Conservation (phyloP, 2,329 filamentous ascomycete species). For the Cladosporium sp. region DNA sequence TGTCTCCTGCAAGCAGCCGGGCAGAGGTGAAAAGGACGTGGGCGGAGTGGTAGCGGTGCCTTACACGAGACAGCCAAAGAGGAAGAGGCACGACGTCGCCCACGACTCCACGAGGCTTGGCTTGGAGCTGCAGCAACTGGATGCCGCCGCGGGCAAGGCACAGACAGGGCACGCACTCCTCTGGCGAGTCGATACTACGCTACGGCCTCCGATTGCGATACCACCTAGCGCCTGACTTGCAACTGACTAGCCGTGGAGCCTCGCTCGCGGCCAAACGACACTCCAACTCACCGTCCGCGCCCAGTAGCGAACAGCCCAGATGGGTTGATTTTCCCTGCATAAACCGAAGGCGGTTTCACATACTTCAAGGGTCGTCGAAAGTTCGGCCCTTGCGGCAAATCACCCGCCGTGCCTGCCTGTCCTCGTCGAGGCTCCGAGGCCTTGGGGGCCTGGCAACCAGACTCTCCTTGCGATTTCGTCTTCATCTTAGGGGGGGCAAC, state of each 20-base stretch:
- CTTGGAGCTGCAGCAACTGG: slow-evolving; percentile 6
- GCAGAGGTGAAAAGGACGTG: slow-evolving; percentile 2
- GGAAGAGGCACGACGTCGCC: slow-evolving; percentile 16
- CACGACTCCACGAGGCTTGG: slow-evolving; percentile 17
- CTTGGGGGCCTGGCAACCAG: background rate
- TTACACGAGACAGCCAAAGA: slow-evolving; percentile 2
- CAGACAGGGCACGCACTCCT: background rate
- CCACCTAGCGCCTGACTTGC: slow-evolving; percentile 11
- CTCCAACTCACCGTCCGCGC: background rate
- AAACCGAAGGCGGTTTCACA: slow-evolving; percentile 14
- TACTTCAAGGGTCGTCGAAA: slow-evolving; percentile 17
- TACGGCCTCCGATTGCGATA: slow-evolving; percentile 17
- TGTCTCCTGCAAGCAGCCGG: slow-evolving; percentile 11
- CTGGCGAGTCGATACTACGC: slow-evolving; percentile 10
- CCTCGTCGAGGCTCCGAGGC: background rate
- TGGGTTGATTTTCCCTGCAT: slow-evolving; percentile 17
- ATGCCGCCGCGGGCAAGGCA: slow-evolving; percentile 10
- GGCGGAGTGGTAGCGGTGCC: background rate
- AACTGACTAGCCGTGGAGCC: slow-evolving; percentile 6
- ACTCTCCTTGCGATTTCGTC: background rate
- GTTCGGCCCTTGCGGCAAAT: slow-evolving; percentile 19
- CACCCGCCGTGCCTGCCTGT: slow-evolving; percentile 10
- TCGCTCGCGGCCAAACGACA: slow-evolving; percentile 2
- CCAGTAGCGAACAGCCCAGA: background rate
- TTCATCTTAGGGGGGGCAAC: background rate